Evolutionary conservation across 441 rosid species (phyloP), one percentile per base, ranked within the genome.

Genomic region (Breynia disticha): DNA sequence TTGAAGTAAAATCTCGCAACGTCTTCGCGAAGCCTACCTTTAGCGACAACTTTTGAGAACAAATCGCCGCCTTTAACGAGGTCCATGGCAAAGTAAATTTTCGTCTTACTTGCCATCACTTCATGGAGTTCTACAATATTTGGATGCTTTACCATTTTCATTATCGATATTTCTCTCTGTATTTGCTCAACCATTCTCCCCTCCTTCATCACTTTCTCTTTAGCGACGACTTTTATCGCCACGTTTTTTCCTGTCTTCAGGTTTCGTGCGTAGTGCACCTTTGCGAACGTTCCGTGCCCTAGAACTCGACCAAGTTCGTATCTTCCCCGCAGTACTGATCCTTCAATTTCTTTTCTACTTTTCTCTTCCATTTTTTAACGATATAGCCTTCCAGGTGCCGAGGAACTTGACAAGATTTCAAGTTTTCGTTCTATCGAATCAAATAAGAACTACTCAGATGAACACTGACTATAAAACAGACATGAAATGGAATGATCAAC

Each of bases 1-100:
- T 83, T 93, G 66, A 89, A 89, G 21, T 86, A 86, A 15, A 75
- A 70, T 8, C 95, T 74, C 0, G 94, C 90, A 1, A 64, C 58
- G 24, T 86, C 95, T 52, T 90, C 95, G 10, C 76, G 65, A 8
- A 86, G 35, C 16, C 90, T 72, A 0, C 97, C 95, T 54, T 78
- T 84, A 11, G 87, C 54, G 7, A 90, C 54, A 5, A 90, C 62
- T 57, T 76, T 86, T 7, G 78, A 65, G 76, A 90, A 90, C 46
- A 90, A 67, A 54, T 90, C 96, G 6, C 95, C 91, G 48, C 95
- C 97, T 2, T 83, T 75, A 1, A 84, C 95, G 1, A 86, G 89
- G 66, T 90, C 97, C 95, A 83, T 86, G 16, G 90, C 82, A 66
- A 90, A 83, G 60, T 90, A 90, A 71, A 90, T 81, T 78, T 84